Evolutionary conservation across 495 filamentous ascomycete species (phyloP).

Genomic region (Trichoderma erinaceum): DNA sequence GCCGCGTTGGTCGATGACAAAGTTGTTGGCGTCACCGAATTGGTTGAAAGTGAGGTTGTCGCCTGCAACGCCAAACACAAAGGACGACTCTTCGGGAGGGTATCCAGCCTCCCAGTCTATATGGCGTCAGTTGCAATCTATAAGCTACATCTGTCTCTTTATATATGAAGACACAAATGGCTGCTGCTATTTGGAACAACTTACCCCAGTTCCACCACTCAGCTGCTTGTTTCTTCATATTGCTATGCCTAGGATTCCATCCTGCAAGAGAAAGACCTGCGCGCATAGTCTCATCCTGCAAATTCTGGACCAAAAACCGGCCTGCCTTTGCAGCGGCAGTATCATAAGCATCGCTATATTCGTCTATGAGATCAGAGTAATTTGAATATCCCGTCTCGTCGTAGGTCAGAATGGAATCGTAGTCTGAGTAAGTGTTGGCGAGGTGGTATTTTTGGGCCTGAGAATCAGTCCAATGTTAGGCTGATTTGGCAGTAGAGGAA

Average conservation of each 20-base stretch:
- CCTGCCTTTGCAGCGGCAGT: slow-evolving; percentile 52
- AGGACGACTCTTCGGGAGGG: slow-evolving; percentile 35
- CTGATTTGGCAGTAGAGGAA: not conserved
- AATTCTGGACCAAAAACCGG: slow-evolving; percentile 49
- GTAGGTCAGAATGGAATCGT: slow-evolving; percentile 34
- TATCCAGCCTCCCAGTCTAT: slow-evolving; percentile 51
- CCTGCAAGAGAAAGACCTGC: slow-evolving; percentile 54
- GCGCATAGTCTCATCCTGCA: slow-evolving; percentile 58
- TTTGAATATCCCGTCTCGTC: slow-evolving; percentile 49
- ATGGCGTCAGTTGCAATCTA: not conserved
- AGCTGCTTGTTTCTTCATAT: slow-evolving; percentile 53
- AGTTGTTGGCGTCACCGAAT: slow-evolving; percentile 55
- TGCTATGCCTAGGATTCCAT: slow-evolving; percentile 54
- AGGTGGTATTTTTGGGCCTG: not conserved
- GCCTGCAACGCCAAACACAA: slow-evolving; percentile 27
- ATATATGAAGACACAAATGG: not conserved
- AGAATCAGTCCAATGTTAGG: not conserved
- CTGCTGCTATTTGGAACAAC: not conserved
- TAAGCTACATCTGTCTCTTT: not conserved
- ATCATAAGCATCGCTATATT: slow-evolving; percentile 46
- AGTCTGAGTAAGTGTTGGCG: not conserved
- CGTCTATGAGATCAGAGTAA: slow-evolving; percentile 45
- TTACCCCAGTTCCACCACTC: slow-evolving; percentile 47
- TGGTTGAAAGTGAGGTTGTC: slow-evolving; percentile 36
- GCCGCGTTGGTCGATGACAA: slow-evolving; percentile 61